phyloP scores from a whole-genome alignment of 108 stramenopile species.

The Pseudonitzschia multiseries region DNA sequence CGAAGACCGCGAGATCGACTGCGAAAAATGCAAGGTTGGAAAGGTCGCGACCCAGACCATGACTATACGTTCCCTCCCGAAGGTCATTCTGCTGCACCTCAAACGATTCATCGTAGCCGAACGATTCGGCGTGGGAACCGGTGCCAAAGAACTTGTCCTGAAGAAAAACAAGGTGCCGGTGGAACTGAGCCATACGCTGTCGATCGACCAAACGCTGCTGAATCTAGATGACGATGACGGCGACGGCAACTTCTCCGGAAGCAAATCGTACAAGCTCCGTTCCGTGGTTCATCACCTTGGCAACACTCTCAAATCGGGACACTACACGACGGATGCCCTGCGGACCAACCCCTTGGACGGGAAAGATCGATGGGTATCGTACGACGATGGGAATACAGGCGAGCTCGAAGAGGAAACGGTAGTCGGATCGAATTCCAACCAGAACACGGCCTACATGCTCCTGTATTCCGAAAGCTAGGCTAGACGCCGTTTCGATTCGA shows the following conservation, averaged over 20 bases:
- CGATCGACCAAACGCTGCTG: constrained; percentile 11
- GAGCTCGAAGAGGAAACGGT: constrained; percentile 11
- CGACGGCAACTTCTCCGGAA: background rate
- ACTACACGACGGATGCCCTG: constrained; percentile 66
- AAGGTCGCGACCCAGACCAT: constrained; percentile 63
- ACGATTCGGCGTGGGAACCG: background rate
- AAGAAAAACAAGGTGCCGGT: constrained; percentile 53
- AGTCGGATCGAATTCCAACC: constrained; percentile 6
- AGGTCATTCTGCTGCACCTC: constrained; percentile 69
- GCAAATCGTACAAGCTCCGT: constrained; percentile 33
- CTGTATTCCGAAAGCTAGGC: constrained; percentile 22
- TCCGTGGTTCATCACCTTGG: constrained; percentile 80
- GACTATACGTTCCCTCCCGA: constrained; percentile 58
- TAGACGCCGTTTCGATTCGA: no score
- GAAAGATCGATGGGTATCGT: constrained; percentile 40
- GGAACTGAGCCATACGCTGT: constrained; percentile 17
- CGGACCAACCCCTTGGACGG: constrained; percentile 8
- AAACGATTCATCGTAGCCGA: constrained; percentile 74
- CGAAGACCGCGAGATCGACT: constrained; percentile 77
- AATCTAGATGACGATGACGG: background rate
- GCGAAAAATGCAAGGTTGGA: constrained; percentile 79
- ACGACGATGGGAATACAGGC: constrained; percentile 31
- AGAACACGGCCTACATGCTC: constrained; percentile 48
- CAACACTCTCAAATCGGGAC: constrained; percentile 59
- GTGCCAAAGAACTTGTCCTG: constrained; percentile 26